A percentile compares a stretch with the other conserved stretches of the same genome.
Conservation (phyloP, 106 monocot genomes). For the Allium cepa region DNA sequence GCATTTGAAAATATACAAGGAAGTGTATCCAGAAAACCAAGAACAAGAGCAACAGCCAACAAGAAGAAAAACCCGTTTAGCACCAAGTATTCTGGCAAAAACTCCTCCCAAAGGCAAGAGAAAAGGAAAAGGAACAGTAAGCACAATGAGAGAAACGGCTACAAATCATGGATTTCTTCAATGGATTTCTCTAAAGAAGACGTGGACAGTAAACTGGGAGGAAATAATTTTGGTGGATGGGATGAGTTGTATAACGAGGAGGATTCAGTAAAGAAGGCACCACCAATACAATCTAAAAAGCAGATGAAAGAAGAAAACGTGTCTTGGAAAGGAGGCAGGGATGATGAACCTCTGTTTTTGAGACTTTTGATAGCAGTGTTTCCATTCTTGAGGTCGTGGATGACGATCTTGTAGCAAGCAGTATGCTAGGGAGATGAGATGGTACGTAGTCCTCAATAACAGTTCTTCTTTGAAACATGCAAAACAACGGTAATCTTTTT, state of each 20-base stretch:
- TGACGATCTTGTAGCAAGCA: slow-evolving; percentile 33
- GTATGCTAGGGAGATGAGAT: no score
- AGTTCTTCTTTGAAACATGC: no score
- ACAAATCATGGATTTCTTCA: slow-evolving; percentile 37
- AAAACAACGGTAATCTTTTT: no score
- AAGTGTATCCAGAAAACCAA: slow-evolving; percentile 17
- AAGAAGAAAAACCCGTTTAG: slow-evolving; percentile 7
- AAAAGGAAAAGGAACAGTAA: slow-evolving; percentile 9
- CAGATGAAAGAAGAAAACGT: slow-evolving; percentile 23
- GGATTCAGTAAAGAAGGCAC: neutral
- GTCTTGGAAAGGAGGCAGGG: slow-evolving; percentile 40
- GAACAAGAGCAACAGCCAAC: neutral
- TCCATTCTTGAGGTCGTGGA: slow-evolving; percentile 87
- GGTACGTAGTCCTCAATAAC: no score
- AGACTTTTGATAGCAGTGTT: slow-evolving; percentile 82
- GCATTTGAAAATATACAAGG: slow-evolving; percentile 64
- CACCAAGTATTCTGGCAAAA: slow-evolving; percentile 24
- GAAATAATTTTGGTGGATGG: slow-evolving; percentile 66
- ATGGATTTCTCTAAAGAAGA: neutral
- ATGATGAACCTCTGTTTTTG: slow-evolving; percentile 61
- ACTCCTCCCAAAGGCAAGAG: slow-evolving; percentile 11
- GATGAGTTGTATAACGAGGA: slow-evolving; percentile 54
- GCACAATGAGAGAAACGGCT: slow-evolving; percentile 7
- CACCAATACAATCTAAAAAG: neutral
- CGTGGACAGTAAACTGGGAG: neutral